Evolutionary conservation across 768 basidiomycete genomes (phyloP), one percentile per base, ranked within the genome.

Genomic region (Tulasnella sp.): DNA sequence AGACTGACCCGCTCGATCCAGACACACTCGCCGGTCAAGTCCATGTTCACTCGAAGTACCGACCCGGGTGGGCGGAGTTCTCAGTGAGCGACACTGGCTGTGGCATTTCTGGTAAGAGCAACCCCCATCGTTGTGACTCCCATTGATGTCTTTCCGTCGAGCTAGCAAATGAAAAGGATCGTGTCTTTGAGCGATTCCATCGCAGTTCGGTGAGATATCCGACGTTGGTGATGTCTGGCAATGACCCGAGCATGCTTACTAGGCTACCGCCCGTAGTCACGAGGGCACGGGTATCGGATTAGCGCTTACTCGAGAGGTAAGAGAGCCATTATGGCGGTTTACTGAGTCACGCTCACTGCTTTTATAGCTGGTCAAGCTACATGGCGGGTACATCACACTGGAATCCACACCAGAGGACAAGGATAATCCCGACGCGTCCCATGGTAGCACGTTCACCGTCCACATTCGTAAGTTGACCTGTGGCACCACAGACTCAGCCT

Each of bases 281-380:
- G 86, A 87, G 80, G 87, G 85, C 3, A 85, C 86, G 1, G 87
- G 87, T 24, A 85, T 87, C 46, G 87, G 86, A 28, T 80, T 88
- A 24, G 85, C 87, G 3, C 80, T 87, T 42, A 84, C 85, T 72
- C 85, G 85, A 80, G 86, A 85, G 64, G 64, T 69, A 69, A 34
- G 28, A 69, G 5, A 18, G 34, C 9, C 0, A 54, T n/a, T 1
- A 37, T 37, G 9, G 8, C 1, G 58, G 20, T 37, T 14, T 28
- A 37, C 12, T 8, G 64, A 37, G 18, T 14, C 34, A 31, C 31
- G 6, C 64, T 69, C 31, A 69, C 34, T 12, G 31, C 9, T 2
- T 69, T 69, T 28, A 0, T 37, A 69, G 80, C 82, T 88, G 28
- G 82, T 88, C 48, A 84, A 83, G 50, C 83, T 88, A 14, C 87